Conservation (phyloP, 2,329 filamentous ascomycete genomes). For the Talaromyces sp. region DNA sequence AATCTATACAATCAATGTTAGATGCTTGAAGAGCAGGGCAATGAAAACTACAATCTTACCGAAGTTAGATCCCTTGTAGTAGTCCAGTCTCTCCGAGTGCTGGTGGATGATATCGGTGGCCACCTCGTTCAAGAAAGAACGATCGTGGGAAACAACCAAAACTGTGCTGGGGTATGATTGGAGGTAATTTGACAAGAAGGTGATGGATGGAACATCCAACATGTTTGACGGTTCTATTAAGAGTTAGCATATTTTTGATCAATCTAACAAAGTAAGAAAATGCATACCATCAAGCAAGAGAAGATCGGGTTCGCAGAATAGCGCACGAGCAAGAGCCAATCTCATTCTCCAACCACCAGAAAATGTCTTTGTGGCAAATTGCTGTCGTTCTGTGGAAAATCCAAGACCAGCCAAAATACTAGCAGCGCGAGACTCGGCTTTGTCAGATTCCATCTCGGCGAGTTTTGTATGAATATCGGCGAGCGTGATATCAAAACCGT, state of each 20-base stretch:
- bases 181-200: constrained; percentile 93
- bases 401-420: constrained; percentile 95
- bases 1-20: constrained; percentile 47
- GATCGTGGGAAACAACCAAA: constrained; percentile 95
- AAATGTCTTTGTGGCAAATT: constrained; percentile 92
- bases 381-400: constrained; percentile 89
- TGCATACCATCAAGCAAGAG: constrained; percentile 70
- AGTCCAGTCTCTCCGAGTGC: constrained; percentile 93
- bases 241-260: constrained; percentile 13
- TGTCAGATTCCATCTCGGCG: constrained; percentile 98
- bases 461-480: constrained; percentile 88
- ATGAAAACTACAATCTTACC: constrained; percentile 29
- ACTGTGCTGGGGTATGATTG: constrained; percentile 91
- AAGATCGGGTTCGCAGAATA: constrained; percentile 97
- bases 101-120: constrained; percentile 99
- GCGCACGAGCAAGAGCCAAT: constrained; percentile 83
- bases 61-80: constrained; percentile 97
- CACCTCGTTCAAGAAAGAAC: constrained; percentile 97
- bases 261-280: background rate
- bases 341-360: constrained; percentile 99
- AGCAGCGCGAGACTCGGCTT: constrained; percentile 89
- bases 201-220: constrained; percentile 99
- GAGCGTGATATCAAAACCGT: constrained; percentile 83
- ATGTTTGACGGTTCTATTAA: constrained; percentile 89
- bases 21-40: background rate